Evolutionary conservation across 495 filamentous ascomycete species (phyloP).

Genomic region (Penicillium robsamsonii): DNA sequence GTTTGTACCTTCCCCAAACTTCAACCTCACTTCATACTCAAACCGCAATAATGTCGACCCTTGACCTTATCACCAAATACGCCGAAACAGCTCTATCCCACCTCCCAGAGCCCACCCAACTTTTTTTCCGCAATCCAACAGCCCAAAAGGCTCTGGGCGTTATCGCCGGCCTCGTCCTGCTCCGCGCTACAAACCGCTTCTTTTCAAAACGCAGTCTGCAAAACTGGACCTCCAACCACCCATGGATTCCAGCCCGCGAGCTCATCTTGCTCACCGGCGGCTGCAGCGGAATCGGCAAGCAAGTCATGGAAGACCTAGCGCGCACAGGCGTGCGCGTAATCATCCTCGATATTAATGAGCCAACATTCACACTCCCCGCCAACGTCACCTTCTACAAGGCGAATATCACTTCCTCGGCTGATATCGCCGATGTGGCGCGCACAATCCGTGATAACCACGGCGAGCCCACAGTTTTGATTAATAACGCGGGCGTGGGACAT

Average conservation of each 20-base stretch:
- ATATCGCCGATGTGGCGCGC: slow-evolving; percentile 43
- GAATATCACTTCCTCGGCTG: slow-evolving; percentile 51
- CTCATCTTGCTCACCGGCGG: slow-evolving; percentile 59
- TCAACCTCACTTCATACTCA: not conserved
- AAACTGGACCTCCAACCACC: slow-evolving; percentile 44
- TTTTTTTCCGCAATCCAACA: slow-evolving; percentile 27
- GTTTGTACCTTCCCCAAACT: not conserved
- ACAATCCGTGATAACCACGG: slow-evolving; percentile 48
- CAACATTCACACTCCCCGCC: slow-evolving; percentile 32
- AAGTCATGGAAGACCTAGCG: slow-evolving; percentile 47
- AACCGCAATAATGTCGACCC: slow-evolving; percentile 6
- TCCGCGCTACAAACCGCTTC: slow-evolving; percentile 41
- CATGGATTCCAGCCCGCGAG: slow-evolving; percentile 48
- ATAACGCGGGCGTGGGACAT: slow-evolving; percentile 58
- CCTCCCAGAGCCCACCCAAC: slow-evolving; percentile 31
- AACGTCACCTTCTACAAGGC: slow-evolving; percentile 48
- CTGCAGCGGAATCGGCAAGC: slow-evolving; percentile 55
- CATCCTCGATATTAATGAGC: slow-evolving; percentile 50
- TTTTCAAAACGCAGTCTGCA: slow-evolving; percentile 47
- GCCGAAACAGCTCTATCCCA: slow-evolving; percentile 26
- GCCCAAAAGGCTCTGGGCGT: slow-evolving; percentile 31
- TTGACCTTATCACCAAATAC: slow-evolving; percentile 31
- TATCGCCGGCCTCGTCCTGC: slow-evolving; percentile 35
- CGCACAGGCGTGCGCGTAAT: slow-evolving; percentile 48
- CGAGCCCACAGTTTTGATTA: slow-evolving; percentile 55